Evolutionary conservation across 805 yeast species (phyloP).

Genomic region (Ogataea angusta): DNA sequence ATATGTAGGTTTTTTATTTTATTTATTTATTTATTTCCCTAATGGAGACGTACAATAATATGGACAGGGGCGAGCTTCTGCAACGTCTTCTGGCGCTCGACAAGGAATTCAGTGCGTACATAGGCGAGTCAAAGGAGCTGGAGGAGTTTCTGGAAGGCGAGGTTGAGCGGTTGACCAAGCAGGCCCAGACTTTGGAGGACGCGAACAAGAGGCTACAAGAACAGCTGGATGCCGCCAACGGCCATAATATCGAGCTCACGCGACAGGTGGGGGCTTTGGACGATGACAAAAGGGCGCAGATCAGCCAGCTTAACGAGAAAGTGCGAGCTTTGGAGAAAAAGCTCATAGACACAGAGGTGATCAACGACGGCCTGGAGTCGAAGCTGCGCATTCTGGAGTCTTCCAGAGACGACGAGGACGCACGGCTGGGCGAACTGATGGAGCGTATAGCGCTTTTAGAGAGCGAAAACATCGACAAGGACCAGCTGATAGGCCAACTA

Average conservation of each 20-base stretch:
- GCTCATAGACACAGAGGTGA: constrained; percentile 24
- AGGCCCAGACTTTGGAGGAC: background rate
- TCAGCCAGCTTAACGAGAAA: constrained; percentile 7
- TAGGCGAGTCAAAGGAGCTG: constrained; percentile 24
- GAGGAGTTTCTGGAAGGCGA: constrained; percentile 27
- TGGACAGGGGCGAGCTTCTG: constrained; percentile 15
- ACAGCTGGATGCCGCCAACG: constrained; percentile 1
- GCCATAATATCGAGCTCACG: constrained; percentile 1
- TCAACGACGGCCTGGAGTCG: constrained; percentile 26
- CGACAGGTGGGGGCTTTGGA: constrained; percentile 9
- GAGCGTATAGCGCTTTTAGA: constrained; percentile 27
- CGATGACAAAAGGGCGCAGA: background rate
- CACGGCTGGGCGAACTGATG: constrained; percentile 17
- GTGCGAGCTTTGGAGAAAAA: constrained; percentile 8
- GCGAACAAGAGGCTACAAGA: background rate
- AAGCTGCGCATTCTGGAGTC: constrained; percentile 17
- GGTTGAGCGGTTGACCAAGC: constrained; percentile 8
- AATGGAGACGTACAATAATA: constrained; percentile 4
- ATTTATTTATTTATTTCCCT: constrained; percentile 2
- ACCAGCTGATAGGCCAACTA: constrained; percentile 7
- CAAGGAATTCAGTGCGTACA: constrained; percentile 19
- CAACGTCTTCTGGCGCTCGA: constrained; percentile 19
- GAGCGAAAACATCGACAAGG: constrained; percentile 11
- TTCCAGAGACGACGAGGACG: constrained; percentile 9
- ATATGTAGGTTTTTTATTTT: background rate